Base-by-base conservation (phyloP, 2,329 filamentous ascomycete species). In the Fusarium agapanthi region DNA sequence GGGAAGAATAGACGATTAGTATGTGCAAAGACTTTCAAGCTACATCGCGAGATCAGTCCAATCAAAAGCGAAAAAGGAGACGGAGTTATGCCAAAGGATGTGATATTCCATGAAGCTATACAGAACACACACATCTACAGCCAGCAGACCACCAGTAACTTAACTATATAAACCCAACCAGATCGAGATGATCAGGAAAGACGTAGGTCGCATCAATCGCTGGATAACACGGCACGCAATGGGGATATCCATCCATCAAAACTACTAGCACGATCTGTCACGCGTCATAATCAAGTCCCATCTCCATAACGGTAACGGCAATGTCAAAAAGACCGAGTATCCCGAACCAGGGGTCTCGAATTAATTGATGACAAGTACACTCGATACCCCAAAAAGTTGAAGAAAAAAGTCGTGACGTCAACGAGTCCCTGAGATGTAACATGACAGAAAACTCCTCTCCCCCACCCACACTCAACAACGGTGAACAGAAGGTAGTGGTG, bases 391-490 rank as follows among this genome's bases (percentile, higher is more conserved):
- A 57, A 57, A n/a, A n/a, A 28, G 54, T 7, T 18, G 53, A 69
- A 57, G 18, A 32, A 35, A 55, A 68, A 60, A 72, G 69, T 72
- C 59, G 63, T 73, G 70, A 73, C 70, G 70, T 73, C 70, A 73
- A 73, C 70, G 70, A 58, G 32, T 50, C 35, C 50, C 44, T 58
- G 41, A 50, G 15, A n/a, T 28, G 7, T 26, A 24, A 34, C 22
- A 28, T 50, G 55, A 58, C 41, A 58, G 55, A 58, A 50, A 28
- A 30, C 26, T 26, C 26, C 15, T 22, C 14, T 38, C 32, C 7
- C 30, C 24, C 24, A 28, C 15, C 1, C 15, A n/a, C 38, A 40
- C 22, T 7, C 38, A 6, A 40, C 20, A 40, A 40, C 22, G 20
- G 20, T 22, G 20, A 22, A 14, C 20, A 40, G 7, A n/a, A 40